These are phyloP conservation scores for Otatea glauca DNA, from an alignment of 176 grass and related monocot species.

Conservation along the genomic window DNA sequence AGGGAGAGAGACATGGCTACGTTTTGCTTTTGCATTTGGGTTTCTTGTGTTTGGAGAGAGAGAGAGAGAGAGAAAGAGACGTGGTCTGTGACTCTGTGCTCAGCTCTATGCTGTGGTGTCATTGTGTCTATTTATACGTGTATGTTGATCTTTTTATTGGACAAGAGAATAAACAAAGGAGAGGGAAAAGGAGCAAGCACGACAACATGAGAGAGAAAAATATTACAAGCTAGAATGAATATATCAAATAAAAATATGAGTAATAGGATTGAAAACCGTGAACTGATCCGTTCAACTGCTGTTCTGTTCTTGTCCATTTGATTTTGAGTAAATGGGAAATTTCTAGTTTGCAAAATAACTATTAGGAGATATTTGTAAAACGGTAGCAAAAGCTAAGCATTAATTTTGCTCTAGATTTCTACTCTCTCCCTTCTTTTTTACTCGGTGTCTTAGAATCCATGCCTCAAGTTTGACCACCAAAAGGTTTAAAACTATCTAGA, in stretches of 20 bases:
- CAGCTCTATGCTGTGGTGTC: background rate
- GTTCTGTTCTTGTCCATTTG: background rate
- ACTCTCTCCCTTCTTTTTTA: no score
- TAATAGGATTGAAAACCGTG: no score
- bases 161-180: background rate
- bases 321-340: background rate
- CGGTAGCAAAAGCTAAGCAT: background rate
- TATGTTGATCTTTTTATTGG: background rate
- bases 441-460: no score
- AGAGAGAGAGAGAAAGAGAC: background rate
- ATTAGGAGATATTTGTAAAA: background rate
- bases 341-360: background rate
- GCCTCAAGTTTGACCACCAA: no score
- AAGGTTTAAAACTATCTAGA: no score
- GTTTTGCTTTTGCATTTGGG: slow-evolving; percentile 33
- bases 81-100: background rate
- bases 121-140: slow-evolving; percentile 44
- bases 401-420: background rate
- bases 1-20: background rate
- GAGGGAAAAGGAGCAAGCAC: background rate
- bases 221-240: background rate
- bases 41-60: background rate
- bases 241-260: background rate
- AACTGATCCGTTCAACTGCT: background rate
- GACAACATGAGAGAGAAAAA: background rate